Evolutionary conservation across 2,329 filamentous ascomycete species (phyloP).

Genomic region (Phoma sp.): DNA sequence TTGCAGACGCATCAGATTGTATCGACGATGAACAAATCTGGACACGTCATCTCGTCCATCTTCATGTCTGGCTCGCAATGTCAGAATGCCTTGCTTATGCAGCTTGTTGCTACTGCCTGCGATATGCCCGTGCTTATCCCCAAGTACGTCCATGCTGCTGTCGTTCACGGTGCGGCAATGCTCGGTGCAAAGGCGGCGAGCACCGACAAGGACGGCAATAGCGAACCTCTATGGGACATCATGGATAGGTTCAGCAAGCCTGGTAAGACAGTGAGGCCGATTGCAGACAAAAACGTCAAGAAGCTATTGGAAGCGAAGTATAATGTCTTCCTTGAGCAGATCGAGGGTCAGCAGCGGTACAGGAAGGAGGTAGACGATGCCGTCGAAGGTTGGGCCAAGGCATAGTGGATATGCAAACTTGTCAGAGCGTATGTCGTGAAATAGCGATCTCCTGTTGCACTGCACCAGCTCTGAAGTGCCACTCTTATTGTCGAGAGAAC

Average conservation of each 20-base stretch:
- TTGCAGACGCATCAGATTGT: conserved; percentile 96
- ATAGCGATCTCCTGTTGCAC: too few species aligned
- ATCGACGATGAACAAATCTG: conserved; percentile 87
- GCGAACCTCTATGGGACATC: conserved; percentile 90
- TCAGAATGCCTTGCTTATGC: conserved; percentile 92
- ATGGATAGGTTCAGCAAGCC: conserved; percentile 98
- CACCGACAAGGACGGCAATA: conserved; percentile 74
- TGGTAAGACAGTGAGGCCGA: conserved; percentile 80
- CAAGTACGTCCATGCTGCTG: conserved; percentile 90
- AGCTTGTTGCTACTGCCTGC: conserved; percentile 87
- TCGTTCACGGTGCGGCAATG: conserved; percentile 98
- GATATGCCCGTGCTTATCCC: conserved; percentile 93
- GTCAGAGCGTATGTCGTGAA: too few species aligned
- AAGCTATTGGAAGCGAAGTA: conserved; percentile 87
- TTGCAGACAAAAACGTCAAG: conserved; percentile 74
- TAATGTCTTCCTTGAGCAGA: conserved; percentile 93
- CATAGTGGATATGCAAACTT: background rate
- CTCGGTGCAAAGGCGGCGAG: conserved; percentile 96
- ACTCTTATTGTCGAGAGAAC: too few species aligned
- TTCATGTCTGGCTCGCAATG: conserved; percentile 99
- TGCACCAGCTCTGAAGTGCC: too few species aligned
- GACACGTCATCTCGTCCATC: conserved; percentile 87
- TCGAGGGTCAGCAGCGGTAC: conserved; percentile 82
- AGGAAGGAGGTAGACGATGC: conserved; percentile 74
- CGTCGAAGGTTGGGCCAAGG: conserved; percentile 41